Evolutionary conservation across 2,329 filamentous ascomycete species (phyloP).

Genomic region (Fusarium decemcellulare): DNA sequence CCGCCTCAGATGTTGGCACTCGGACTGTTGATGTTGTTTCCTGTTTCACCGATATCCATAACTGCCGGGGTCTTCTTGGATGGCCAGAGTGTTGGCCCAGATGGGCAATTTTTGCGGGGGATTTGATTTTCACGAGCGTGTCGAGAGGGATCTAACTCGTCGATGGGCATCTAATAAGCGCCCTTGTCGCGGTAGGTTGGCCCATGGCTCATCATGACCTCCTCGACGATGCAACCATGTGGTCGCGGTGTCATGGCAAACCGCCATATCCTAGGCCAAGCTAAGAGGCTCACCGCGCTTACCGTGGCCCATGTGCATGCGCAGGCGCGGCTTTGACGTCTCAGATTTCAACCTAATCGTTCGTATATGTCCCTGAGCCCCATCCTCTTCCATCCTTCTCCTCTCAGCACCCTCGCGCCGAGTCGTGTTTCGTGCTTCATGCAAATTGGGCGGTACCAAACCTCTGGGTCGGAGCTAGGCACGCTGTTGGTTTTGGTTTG

Average conservation of each 20-base stretch:
- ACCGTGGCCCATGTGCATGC: conserved; percentile 30
- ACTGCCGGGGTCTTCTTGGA: conserved; percentile 34
- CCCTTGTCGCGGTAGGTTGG: conserved; percentile 35
- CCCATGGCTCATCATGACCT: conserved; percentile 23
- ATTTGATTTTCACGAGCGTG: conserved; percentile 20
- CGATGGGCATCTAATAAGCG: conserved; percentile 45
- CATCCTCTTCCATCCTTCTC: conserved; percentile 30
- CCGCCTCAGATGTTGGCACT: conserved; percentile 16
- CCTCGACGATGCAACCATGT: conserved; percentile 23
- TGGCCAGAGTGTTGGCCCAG: conserved; percentile 26
- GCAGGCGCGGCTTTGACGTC: conserved; percentile 42
- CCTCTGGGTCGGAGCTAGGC: conserved; percentile 45
- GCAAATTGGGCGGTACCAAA: conserved; percentile 51
- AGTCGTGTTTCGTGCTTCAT: conserved; percentile 39
- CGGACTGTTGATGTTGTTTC: conserved; percentile 35
- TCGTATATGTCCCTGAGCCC: conserved; percentile 43
- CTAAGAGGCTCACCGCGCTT: conserved; percentile 39
- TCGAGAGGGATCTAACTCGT: conserved; percentile 27
- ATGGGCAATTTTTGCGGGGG: conserved; percentile 35
- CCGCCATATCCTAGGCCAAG: conserved; percentile 15
- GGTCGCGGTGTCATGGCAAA: conserved; percentile 14
- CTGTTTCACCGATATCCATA: conserved; percentile 41
- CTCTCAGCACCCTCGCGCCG: conserved; percentile 31
- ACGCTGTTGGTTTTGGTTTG: conserved; percentile 22
- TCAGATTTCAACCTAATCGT: conserved; percentile 41